Percentiles rank a stretch among this genome's conserved stretches.
These are phyloP conservation scores for Phallus indusiatus DNA, from an alignment of 768 basidiomycete genomes.

Conservation along the genomic window DNA sequence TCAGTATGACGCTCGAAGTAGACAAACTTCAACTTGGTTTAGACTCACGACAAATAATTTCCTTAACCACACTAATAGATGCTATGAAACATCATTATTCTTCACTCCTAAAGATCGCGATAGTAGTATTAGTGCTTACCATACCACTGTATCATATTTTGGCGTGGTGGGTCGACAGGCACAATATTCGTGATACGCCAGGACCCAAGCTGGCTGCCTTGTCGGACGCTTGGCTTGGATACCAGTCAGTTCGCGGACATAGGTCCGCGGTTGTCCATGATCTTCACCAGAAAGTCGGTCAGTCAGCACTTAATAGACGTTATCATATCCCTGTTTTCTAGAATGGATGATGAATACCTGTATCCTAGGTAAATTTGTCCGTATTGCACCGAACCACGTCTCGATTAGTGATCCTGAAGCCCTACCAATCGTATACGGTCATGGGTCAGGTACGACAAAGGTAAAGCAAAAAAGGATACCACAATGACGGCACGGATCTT, in stretches of 20 bases:
- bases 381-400: conserved; percentile 68
- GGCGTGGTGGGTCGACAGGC: conserved; percentile 47
- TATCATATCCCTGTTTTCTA: neutral
- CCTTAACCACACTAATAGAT: too few species aligned
- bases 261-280: conserved; percentile 67
- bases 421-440: conserved; percentile 65
- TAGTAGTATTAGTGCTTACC: neutral
- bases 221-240: conserved; percentile 66
- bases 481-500: conserved; percentile 38
- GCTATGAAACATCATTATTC: too few species aligned
- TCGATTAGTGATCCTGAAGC: conserved; percentile 75
- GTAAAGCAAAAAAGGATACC: neutral
- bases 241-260: conserved; percentile 52
- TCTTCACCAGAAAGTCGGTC: conserved; percentile 67
- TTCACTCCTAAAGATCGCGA: too few species aligned
- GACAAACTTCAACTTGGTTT: too few species aligned
- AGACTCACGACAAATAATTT: too few species aligned
- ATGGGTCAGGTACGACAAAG: conserved; percentile 56
- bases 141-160: conserved; percentile 24
- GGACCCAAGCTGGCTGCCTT: conserved; percentile 66
- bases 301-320: conserved; percentile 12
- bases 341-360: too few species aligned
- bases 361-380: conserved; percentile 63
- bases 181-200: conserved; percentile 49
- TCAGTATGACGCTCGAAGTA: too few species aligned